Base-by-base conservation (phyloP, 2,329 filamentous ascomycete genomes). In the Epichloe amarillans region DNA sequence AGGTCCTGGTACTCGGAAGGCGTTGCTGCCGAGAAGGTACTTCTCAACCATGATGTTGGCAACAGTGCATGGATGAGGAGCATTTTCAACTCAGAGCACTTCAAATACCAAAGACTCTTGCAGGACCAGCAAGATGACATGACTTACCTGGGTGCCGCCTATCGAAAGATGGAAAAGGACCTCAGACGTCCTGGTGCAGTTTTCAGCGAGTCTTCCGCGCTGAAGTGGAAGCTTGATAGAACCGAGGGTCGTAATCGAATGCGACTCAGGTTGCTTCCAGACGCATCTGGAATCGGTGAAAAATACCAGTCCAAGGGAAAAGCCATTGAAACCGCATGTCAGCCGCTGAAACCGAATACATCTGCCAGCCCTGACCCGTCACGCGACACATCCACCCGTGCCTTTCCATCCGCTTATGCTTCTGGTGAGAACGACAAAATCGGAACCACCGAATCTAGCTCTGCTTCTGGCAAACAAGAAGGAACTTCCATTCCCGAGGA, bases 201-300 rank as follows among this genome's bases (percentile, higher is more conserved):
- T 1, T 85, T 95, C 53, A 82, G 84, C 48, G 79, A 84, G 38
- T 71, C 76, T 0, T 71, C 74, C 3, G 65, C 77, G 1, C 72
- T 74, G 0, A 94, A 86, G 64, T 98, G 91, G 91, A 89, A 91
- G 60, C 77, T 98, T 14, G 93, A 98, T 62, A 84, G 94, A 60
- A 97, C 93, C 0, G 93, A 98, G 69, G 91, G 93, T 11, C 83
- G 90, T 11, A 95, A 96, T 64, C 83, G 94, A 17, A 97, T 97
- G 88, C 82, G 94, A 15, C 75, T 95, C 59, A 82, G 93, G 30
- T 79, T 95, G 47, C 75, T 96, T 1, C 86, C 90, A 1, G 90
- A 96, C 62, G 79, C 80, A 51, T 77, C 79, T 0, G 73, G 76
- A 1, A 76, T 81, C 23, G 76, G 83, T 50, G 82, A 87, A 51